Conservation (phyloP, 768 basidiomycete genomes). For the Lentinula sp. region DNA sequence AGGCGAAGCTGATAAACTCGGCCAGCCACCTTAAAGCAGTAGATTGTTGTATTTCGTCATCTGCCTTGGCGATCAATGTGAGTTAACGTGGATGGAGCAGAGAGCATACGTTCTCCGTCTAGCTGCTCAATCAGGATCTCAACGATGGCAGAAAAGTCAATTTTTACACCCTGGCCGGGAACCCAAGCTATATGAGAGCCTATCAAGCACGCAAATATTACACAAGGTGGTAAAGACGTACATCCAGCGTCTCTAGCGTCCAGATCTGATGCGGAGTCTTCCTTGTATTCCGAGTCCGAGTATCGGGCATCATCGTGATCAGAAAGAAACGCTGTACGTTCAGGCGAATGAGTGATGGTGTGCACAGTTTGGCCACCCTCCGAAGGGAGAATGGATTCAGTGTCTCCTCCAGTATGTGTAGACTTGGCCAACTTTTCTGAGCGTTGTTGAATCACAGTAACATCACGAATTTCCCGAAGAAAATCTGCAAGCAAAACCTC, state of each 20-base stretch:
- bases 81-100: slow-evolving; percentile 3
- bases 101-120: slow-evolving; percentile 67
- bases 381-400: slow-evolving; percentile 34
- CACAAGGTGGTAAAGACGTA: slow-evolving; percentile 20
- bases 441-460: slow-evolving; percentile 67
- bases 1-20: slow-evolving; percentile 81
- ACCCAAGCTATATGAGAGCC: slow-evolving; percentile 57
- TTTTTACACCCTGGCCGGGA: slow-evolving; percentile 88
- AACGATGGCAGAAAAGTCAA: slow-evolving; percentile 88
- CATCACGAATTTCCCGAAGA: slow-evolving; percentile 83
- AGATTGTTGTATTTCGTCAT: slow-evolving; percentile 92
- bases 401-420: slow-evolving; percentile 28
- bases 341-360: slow-evolving; percentile 38
- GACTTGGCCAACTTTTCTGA: slow-evolving; percentile 48
- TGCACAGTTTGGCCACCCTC: slow-evolving; percentile 19
- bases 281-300: slow-evolving; percentile 36
- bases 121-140: slow-evolving; percentile 90
- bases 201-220: slow-evolving; percentile 2
- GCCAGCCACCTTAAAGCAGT: slow-evolving; percentile 92
- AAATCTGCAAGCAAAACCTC: slow-evolving; percentile 88
- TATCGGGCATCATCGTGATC: slow-evolving; percentile 40
- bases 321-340: slow-evolving; percentile 50
- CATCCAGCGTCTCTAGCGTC: slow-evolving; percentile 63
- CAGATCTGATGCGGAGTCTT: slow-evolving; percentile 40
- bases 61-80: slow-evolving; percentile 30